Evolutionary conservation across 495 filamentous ascomycete species (phyloP).

Genomic region (Apodospora peruviana): DNA sequence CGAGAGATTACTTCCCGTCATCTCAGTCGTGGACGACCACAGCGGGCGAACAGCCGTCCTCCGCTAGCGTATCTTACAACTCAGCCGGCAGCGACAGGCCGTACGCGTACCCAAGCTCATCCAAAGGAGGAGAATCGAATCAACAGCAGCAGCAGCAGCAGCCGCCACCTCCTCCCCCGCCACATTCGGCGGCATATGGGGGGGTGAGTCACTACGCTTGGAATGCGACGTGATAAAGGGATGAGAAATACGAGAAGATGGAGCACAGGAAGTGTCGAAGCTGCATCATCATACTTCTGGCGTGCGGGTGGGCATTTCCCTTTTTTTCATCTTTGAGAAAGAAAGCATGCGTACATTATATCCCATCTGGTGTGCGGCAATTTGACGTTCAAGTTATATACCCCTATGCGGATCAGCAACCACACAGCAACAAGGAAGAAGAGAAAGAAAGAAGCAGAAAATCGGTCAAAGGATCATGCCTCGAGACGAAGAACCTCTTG

Average conservation of each 20-base stretch:
- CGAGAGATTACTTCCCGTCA: constrained; percentile 43
- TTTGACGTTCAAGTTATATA: too few relatives aligned
- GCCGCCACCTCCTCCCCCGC: not conserved
- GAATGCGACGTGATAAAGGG: constrained; percentile 15
- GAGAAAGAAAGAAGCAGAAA: too few relatives aligned
- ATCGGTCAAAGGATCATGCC: too few relatives aligned
- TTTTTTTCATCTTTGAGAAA: too few relatives aligned
- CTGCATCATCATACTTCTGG: too few relatives aligned
- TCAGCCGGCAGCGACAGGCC: constrained; percentile 27
- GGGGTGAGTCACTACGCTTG: constrained; percentile 17
- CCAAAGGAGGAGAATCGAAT: constrained; percentile 5
- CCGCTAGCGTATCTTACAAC: constrained; percentile 23
- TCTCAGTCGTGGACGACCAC: constrained; percentile 40
- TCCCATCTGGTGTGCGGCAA: too few relatives aligned
- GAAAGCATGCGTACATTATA: too few relatives aligned
- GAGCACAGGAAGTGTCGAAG: too few relatives aligned
- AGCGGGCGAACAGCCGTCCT: constrained; percentile 29
- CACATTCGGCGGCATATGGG: constrained; percentile 12
- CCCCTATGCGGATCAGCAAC: too few relatives aligned
- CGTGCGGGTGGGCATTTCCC: too few relatives aligned
- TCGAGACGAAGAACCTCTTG: too few relatives aligned
- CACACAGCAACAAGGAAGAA: too few relatives aligned
- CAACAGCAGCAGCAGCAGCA: constrained; percentile 3
- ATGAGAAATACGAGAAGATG: not conserved
- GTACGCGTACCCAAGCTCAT: constrained; percentile 33